Base-by-base conservation (phyloP, 73 alveolate species). In the Strombidium stylifer region DNA sequence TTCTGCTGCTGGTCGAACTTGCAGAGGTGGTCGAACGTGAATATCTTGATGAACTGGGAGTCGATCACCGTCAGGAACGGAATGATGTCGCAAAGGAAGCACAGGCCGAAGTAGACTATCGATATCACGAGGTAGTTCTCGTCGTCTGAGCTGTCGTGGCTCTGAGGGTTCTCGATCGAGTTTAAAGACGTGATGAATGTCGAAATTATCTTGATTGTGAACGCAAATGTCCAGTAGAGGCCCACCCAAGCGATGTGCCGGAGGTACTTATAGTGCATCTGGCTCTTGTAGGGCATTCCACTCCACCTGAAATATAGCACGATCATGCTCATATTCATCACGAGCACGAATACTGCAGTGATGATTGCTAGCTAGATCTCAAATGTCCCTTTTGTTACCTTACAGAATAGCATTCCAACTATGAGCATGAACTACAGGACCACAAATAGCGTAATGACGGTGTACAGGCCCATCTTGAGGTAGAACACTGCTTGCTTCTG, bases 121-220 rank as follows among this genome's bases (percentile, higher is more conserved):
- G 3, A n/a, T n/a, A n/a, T 79, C 35, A 82, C 60, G 23, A 80
- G 49, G n/a, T 70, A 76, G n/a, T 82, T 68, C 23, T 78, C 85
- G 35, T 72, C n/a, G n/a, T n/a, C n/a, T n/a, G n/a, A n/a, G n/a
- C n/a, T n/a, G n/a, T n/a, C n/a, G n/a, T n/a, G n/a, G n/a, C n/a
- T n/a, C n/a, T n/a, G n/a, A n/a, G n/a, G n/a, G n/a, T n/a, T n/a
- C n/a, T n/a, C n/a, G n/a, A n/a, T n/a, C n/a, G n/a, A n/a, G n/a
- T n/a, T n/a, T n/a, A n/a, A n/a, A n/a, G n/a, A n/a, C n/a, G n/a
- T n/a, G n/a, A n/a, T n/a, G n/a, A n/a, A n/a, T n/a, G n/a, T n/a
- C n/a, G n/a, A n/a, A 32, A 32, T 32, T 2, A 64, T 44, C 37
- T 64, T 64, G 0, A 64, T 18, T 10, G 44, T 35, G 30, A 45